Percentiles rank a stretch among this genome's conserved stretches.
These are phyloP conservation scores for Fonsecaea pugnacius DNA, from an alignment of 2,329 filamentous ascomycete genomes.

Conservation along the genomic window DNA sequence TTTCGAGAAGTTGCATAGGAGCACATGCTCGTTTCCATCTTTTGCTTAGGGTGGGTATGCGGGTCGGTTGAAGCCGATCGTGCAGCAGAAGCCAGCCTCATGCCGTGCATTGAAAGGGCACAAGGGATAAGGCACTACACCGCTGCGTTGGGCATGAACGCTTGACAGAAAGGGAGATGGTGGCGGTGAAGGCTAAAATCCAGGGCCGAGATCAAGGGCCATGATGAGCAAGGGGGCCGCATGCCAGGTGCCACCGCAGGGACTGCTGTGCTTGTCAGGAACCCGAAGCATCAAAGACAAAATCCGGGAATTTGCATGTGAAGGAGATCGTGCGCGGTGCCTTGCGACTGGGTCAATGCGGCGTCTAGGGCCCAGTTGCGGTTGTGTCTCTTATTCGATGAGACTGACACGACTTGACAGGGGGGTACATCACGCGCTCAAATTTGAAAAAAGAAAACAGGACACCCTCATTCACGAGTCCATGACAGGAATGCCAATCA, in stretches of 20 bases:
- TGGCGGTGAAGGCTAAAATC: conserved; percentile 5
- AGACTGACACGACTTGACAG: not conserved
- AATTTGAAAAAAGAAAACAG: conserved; percentile 7
- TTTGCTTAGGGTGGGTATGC: not conserved
- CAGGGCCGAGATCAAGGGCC: not conserved
- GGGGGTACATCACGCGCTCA: conserved; percentile 17
- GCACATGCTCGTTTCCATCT: conserved; percentile 15
- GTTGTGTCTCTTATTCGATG: conserved; percentile 10
- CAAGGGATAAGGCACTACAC: not conserved
- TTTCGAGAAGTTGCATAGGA: not conserved
- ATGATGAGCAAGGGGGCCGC: not conserved
- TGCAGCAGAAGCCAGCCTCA: conserved; percentile 1
- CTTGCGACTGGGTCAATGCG: not conserved
- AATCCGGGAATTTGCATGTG: conserved; percentile 17
- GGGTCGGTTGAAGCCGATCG: conserved; percentile 15
- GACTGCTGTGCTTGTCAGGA: conserved; percentile 12
- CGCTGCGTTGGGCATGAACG: not conserved
- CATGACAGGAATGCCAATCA: conserved; percentile 7
- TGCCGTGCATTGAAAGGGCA: not conserved
- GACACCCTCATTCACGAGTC: conserved; percentile 1
- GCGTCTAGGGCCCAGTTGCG: not conserved
- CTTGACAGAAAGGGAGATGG: not conserved
- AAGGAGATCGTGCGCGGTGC: conserved; percentile 4
- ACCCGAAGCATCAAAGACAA: conserved; percentile 11
- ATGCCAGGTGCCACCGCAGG: not conserved